Conservation (phyloP, 352 stramenopile genomes). For the Globisporangium iwayamae region DNA sequence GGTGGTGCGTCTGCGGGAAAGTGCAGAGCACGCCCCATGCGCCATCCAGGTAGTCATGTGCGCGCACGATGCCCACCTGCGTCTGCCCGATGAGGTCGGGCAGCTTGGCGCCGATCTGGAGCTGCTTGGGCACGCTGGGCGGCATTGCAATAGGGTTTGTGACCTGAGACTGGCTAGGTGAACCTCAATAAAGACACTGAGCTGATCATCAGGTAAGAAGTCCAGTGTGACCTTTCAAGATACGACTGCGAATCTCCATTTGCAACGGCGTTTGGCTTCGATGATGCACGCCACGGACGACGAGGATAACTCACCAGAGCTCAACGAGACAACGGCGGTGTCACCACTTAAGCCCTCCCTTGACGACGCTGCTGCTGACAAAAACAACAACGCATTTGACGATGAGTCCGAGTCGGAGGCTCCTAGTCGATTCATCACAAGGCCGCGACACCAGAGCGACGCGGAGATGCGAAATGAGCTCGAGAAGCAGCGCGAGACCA, state of each 20-base stretch:
- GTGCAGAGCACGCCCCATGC: constrained; percentile 66
- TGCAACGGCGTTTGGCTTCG: not conserved
- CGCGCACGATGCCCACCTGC: constrained; percentile 63
- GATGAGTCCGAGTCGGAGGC: not conserved
- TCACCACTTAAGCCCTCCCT: not conserved
- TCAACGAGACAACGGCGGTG: not conserved
- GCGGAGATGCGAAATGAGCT: constrained; percentile 29
- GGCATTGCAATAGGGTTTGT: constrained; percentile 14
- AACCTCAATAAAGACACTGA: too few species aligned
- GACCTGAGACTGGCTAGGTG: too few species aligned
- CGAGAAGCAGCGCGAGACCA: constrained; percentile 33
- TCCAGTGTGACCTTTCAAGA: constrained; percentile 18
- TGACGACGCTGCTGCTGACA: not conserved
- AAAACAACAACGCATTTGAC: constrained; percentile 1
- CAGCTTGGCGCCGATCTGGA: constrained; percentile 70
- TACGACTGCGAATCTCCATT: constrained; percentile 1
- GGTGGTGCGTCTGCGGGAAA: constrained; percentile 70
- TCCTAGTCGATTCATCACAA: not conserved
- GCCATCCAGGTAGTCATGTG: constrained; percentile 72
- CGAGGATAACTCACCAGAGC: not conserved
- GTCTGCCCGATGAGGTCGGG: constrained; percentile 68
- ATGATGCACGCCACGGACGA: constrained; percentile 2
- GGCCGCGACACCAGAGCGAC: constrained; percentile 29
- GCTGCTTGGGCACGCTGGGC: constrained; percentile 27
- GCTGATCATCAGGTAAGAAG: not conserved